phyloP scores from a whole-genome alignment of 2,329 filamentous ascomycete species.

The Alternaria brassicae region DNA sequence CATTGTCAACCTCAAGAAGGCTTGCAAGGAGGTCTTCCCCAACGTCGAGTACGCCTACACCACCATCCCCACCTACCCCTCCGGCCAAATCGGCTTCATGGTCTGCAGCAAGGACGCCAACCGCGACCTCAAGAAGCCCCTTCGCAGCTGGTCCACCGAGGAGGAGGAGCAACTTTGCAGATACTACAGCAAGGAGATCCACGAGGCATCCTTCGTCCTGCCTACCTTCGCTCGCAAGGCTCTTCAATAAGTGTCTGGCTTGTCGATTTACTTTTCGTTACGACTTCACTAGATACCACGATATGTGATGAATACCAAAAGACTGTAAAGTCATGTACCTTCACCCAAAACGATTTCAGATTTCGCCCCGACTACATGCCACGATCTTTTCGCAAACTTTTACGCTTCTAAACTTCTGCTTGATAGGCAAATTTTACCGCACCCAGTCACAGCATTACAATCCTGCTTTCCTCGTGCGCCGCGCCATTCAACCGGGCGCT shows the following conservation, averaged over 20 bases:
- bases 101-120: slow-evolving; percentile 95
- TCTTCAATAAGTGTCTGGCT: slow-evolving; percentile 51
- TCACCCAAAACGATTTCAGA: not conserved
- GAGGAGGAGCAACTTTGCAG: slow-evolving; percentile 92
- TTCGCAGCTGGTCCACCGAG: slow-evolving; percentile 81
- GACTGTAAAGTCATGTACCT: slow-evolving; percentile 22
- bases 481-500: not conserved
- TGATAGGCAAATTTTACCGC: not conserved
- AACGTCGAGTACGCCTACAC: slow-evolving; percentile 98
- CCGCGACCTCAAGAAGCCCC: slow-evolving; percentile 82
- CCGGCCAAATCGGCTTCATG: slow-evolving; percentile 99
- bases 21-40: slow-evolving; percentile 96
- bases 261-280: slow-evolving; percentile 22
- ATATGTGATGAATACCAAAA: slow-evolving; percentile 35
- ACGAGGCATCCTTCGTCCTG: slow-evolving; percentile 91
- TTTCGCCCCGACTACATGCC: not conserved
- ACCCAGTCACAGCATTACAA: not conserved
- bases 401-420: not conserved
- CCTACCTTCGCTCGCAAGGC: slow-evolving; percentile 90
- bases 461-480: not conserved
- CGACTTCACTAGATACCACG: slow-evolving; percentile 44
- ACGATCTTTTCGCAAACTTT: not conserved
- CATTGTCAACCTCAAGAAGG: slow-evolving; percentile 94
- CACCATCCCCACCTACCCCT: slow-evolving; percentile 98
- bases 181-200: slow-evolving; percentile 98